Conservation (phyloP, 768 basidiomycete species). For the Cantharellus anzutake region DNA sequence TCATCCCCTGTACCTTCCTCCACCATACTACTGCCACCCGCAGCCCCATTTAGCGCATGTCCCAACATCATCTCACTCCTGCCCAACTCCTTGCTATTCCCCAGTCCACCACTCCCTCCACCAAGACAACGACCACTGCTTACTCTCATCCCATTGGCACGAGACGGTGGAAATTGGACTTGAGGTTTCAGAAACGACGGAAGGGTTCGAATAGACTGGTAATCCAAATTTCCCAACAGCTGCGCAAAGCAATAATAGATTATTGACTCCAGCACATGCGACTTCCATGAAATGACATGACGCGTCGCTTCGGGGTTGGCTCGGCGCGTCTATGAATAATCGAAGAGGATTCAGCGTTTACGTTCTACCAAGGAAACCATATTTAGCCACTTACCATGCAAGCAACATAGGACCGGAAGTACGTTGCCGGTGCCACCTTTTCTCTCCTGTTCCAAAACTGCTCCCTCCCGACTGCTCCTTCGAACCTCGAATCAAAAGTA, state of each 20-base stretch:
- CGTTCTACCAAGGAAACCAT: neutral
- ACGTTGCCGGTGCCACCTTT: neutral
- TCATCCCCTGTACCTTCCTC: too few species aligned
- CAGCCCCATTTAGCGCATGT: too few species aligned
- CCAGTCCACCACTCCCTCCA: too few species aligned
- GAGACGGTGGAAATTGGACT: too few species aligned
- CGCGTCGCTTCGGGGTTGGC: neutral
- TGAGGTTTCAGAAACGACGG: neutral
- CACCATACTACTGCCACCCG: too few species aligned
- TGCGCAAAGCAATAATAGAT: neutral
- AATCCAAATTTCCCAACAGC: neutral
- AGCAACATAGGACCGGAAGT: neutral
- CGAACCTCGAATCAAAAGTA: neutral
- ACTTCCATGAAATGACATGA: neutral
- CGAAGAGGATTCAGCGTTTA: too few species aligned
- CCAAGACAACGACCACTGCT: too few species aligned
- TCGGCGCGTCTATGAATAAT: neutral
- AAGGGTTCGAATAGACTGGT: neutral
- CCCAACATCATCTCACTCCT: too few species aligned
- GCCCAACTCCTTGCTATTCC: too few species aligned
- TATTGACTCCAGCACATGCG: neutral
- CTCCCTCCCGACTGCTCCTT: neutral
- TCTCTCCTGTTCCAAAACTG: neutral
- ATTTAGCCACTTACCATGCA: conserved; percentile 1
- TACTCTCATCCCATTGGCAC: too few species aligned